Evolutionary conservation across 805 yeast genomes (phyloP).

Genomic region (Saturnispora diversa): DNA sequence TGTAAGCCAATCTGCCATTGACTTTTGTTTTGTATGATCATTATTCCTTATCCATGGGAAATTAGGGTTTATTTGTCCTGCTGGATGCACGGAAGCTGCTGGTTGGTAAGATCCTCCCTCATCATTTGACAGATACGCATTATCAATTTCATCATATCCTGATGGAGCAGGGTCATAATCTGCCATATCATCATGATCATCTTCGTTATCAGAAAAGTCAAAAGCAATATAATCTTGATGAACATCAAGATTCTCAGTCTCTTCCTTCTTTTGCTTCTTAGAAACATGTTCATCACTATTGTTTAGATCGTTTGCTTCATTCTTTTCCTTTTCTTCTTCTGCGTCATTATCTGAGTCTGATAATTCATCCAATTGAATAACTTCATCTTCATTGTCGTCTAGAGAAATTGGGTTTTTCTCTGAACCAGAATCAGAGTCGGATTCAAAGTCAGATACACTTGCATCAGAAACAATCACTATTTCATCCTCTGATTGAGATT

Average conservation of each 20-base stretch:
- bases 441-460: slow-evolving; percentile 1
- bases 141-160: slow-evolving; percentile 24
- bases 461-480: neutral
- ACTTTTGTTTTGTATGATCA: slow-evolving; percentile 69
- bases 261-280: neutral
- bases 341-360: slow-evolving; percentile 6
- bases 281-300: too few species aligned
- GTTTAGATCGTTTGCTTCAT: too few species aligned
- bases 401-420: neutral
- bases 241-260: slow-evolving; percentile 11
- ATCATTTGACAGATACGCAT: slow-evolving; percentile 41
- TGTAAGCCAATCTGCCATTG: slow-evolving; percentile 80
- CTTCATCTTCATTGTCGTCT: slow-evolving; percentile 3
- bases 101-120: slow-evolving; percentile 27
- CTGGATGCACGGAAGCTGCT: slow-evolving; percentile 21
- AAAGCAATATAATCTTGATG: slow-evolving; percentile 41
- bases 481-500: slow-evolving; percentile 6
- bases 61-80: slow-evolving; percentile 28
- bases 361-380: neutral
- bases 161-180: slow-evolving; percentile 11
- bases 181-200: slow-evolving; percentile 30
- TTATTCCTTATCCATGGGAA: slow-evolving; percentile 75
- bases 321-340: slow-evolving; percentile 3
- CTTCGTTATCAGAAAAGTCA: slow-evolving; percentile 36
- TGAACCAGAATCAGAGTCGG: neutral